Conservation (phyloP, 441 rosid species). For the Corymbia citriodora region DNA sequence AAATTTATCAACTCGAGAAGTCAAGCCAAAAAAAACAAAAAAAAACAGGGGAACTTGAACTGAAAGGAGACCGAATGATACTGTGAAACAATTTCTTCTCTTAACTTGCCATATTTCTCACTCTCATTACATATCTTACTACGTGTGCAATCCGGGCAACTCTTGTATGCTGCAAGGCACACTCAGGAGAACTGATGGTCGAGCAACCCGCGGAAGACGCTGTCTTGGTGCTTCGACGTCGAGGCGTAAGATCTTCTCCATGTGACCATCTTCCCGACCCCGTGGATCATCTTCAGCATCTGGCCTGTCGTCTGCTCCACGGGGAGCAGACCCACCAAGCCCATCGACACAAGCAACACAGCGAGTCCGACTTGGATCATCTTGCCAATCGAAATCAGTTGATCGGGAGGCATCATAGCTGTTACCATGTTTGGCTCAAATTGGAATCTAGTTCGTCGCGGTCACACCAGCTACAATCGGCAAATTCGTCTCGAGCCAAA, state of each 20-base stretch:
- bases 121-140: too few relatives aligned
- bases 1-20: not conserved
- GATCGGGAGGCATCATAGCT: not conserved
- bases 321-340: not conserved
- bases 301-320: not conserved
- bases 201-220: not conserved
- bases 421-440: not conserved
- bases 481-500: too few relatives aligned
- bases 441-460: too few relatives aligned
- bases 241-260: not conserved
- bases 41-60: not conserved
- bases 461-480: too few relatives aligned
- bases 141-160: not conserved
- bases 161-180: not conserved
- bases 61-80: not conserved
- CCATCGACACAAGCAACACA: not conserved
- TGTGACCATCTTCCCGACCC: not conserved
- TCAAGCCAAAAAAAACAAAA: not conserved
- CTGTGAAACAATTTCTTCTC: too few relatives aligned
- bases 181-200: not conserved
- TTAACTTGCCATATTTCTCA: too few relatives aligned
- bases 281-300: not conserved
- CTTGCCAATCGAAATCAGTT: not conserved
- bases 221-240: not conserved
- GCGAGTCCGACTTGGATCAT: not conserved